Evolutionary conservation across 2,329 filamentous ascomycete genomes (phyloP).

Genomic region (Fusarium brevicatenulatum): DNA sequence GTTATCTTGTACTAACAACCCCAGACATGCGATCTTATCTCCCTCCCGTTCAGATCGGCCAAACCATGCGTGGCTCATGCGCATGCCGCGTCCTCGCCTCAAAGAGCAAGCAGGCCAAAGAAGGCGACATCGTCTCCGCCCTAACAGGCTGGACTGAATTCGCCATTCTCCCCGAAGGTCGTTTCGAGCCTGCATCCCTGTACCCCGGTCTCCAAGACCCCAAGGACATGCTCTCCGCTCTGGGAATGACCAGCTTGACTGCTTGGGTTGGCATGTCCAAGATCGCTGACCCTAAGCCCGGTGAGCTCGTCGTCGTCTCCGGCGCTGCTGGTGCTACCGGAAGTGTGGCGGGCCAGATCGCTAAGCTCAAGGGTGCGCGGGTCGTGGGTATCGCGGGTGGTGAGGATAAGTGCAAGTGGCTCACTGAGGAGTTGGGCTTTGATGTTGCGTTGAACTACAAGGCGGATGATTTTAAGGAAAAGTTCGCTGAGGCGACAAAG

Average conservation of each 20-base stretch:
- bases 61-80: slow-evolving; percentile 72
- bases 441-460: slow-evolving; percentile 78
- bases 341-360: slow-evolving; percentile 80
- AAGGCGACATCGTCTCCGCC: slow-evolving; percentile 67
- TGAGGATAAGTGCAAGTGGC: slow-evolving; percentile 73
- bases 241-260: slow-evolving; percentile 76
- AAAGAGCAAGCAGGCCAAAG: slow-evolving; percentile 63
- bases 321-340: slow-evolving; percentile 84
- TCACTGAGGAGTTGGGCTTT: slow-evolving; percentile 72
- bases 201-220: slow-evolving; percentile 55
- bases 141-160: slow-evolving; percentile 74
- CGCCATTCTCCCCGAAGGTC: slow-evolving; percentile 65
- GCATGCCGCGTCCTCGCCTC: slow-evolving; percentile 71
- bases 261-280: slow-evolving; percentile 80
- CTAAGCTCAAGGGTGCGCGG: slow-evolving; percentile 72
- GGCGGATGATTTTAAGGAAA: slow-evolving; percentile 66
- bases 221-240: slow-evolving; percentile 70
- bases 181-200: slow-evolving; percentile 54
- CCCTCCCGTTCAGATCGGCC: slow-evolving; percentile 74
- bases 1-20: background rate
- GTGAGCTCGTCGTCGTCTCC: slow-evolving; percentile 80
- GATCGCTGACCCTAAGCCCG: slow-evolving; percentile 73
- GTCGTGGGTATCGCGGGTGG: slow-evolving; percentile 74
- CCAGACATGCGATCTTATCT: slow-evolving; percentile 67
- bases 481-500: slow-evolving; percentile 68